phyloP scores from a whole-genome alignment of 768 basidiomycete genomes.

The Rhodosporidiobolus odoratus region DNA sequence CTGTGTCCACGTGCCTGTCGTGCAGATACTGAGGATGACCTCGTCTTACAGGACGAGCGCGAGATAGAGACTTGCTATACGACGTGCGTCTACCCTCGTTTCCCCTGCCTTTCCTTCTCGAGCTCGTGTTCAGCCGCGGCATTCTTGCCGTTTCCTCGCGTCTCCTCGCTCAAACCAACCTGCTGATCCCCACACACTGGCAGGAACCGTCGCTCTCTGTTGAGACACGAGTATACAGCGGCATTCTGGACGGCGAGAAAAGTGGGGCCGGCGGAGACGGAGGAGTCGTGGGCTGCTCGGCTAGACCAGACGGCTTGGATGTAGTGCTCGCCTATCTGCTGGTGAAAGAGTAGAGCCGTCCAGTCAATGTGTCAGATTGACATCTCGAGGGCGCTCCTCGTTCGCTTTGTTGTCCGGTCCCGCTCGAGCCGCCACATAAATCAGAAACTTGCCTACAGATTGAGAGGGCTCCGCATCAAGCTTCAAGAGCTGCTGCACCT shows the following conservation, averaged over 20 bases:
- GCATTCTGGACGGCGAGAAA: constrained; percentile 62
- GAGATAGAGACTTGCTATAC: constrained; percentile 80
- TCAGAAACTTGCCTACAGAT: no score
- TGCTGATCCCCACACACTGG: no score
- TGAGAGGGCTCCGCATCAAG: no score
- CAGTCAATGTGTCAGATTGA: constrained; percentile 1
- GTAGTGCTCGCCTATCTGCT: background rate
- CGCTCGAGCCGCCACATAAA: constrained; percentile 96
- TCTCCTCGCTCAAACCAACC: no score
- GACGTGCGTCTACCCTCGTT: constrained; percentile 45
- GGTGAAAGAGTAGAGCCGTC: background rate
- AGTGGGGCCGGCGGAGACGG: background rate
- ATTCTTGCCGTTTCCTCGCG: no score
- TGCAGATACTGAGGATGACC: background rate
- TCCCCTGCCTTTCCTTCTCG: no score
- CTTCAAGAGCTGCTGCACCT: no score
- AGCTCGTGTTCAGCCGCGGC: no score
- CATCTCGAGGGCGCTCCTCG: constrained; percentile 66
- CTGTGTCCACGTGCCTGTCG: no score
- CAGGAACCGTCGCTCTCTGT: constrained; percentile 65
- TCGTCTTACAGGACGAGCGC: constrained; percentile 62
- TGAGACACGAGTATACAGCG: constrained; percentile 76
- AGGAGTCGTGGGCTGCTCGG: no score
- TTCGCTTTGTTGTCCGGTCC: constrained; percentile 92
- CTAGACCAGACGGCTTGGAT: no score